A percentile compares a stretch with the other conserved stretches of the same genome.
These are phyloP conservation scores for Tagetes erecta DNA, from an alignment of 129 eudicot genomes.

Conservation along the genomic window DNA sequence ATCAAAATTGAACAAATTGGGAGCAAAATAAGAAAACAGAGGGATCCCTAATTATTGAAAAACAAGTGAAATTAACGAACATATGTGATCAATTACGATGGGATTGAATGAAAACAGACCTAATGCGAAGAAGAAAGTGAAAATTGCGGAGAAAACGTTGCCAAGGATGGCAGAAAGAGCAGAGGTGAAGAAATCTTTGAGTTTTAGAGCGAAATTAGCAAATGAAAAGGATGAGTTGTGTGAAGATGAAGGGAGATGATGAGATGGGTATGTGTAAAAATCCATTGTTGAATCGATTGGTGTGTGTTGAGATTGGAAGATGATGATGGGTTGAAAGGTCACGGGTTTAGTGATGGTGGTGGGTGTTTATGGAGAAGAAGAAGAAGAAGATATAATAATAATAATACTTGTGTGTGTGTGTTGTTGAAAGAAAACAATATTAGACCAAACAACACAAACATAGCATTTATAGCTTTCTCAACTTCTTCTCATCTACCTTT, in stretches of 20 bases:
- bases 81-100: neutral
- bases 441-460: slow-evolving; percentile 41
- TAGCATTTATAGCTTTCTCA: slow-evolving; percentile 50
- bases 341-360: slow-evolving; percentile 28
- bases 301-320: neutral
- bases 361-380: neutral
- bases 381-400: neutral
- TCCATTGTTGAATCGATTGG: slow-evolving; percentile 51
- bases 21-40: slow-evolving; percentile 3
- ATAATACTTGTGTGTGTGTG: slow-evolving; percentile 40
- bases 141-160: slow-evolving; percentile 79
- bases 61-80: neutral
- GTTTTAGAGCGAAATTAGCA: slow-evolving; percentile 43
- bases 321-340: slow-evolving; percentile 24
- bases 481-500: slow-evolving; percentile 4
- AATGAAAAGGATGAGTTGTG: slow-evolving; percentile 41
- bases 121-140: slow-evolving; percentile 93
- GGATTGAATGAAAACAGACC: slow-evolving; percentile 36
- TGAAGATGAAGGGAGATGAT: slow-evolving; percentile 48
- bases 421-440: slow-evolving; percentile 27
- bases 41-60: slow-evolving; percentile 23
- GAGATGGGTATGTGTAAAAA: slow-evolving; percentile 73
- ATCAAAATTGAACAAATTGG: neutral
- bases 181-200: slow-evolving; percentile 51
- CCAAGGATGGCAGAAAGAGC: slow-evolving; percentile 75